Base-by-base conservation (phyloP, 108 stramenopile species). In the Cylindrotheca closterium region DNA sequence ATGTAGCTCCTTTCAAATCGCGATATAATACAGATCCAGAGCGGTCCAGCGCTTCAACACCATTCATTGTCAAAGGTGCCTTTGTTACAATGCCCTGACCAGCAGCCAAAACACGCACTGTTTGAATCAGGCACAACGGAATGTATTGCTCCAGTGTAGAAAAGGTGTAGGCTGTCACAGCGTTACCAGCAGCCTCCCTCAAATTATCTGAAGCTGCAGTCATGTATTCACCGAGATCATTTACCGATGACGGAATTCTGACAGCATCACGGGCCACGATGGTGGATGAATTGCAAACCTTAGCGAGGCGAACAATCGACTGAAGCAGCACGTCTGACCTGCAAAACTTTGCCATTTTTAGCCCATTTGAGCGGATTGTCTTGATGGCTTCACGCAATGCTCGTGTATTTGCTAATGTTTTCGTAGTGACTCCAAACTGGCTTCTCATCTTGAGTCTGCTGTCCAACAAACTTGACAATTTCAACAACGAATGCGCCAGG, bases 81-180 rank as follows among this genome's bases (percentile, higher is more conserved):
- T 83, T 84, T 0, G 67, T 52, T 5, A 79, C 67, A 24, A 83
- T 75, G 8, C 86, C 86, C 51, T 87, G 53, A 37, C 88, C 86
- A 47, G 67, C 69, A 15, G 88, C 92, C 66, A 93, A 75, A 8
- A 88, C 79, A 3, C 92, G 84, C 22, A 84, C 88, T 45, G 86
- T 81, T 67, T 93, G 83, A 74, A 93, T 93, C 49, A 93, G 46
- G 49, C 78, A 89, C 7, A 82, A 56, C 21, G 92, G 92, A 67
- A 93, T 88, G 63, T 89, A 93, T 47, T 93, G 92, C 71, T 93
- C 92, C 51, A 93, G 59, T 4, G 81, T 87, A 8, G 92, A 93
- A 65, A 93, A 85, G 49, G 81, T 66, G 63, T 88, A 89, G 21
- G 88, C 92, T 21, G 88, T 86, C 15, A 93, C 83, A 17, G 86